Evolutionary conservation across 495 filamentous ascomycete species (phyloP).

Genomic region (Penicillium cinerascens): DNA sequence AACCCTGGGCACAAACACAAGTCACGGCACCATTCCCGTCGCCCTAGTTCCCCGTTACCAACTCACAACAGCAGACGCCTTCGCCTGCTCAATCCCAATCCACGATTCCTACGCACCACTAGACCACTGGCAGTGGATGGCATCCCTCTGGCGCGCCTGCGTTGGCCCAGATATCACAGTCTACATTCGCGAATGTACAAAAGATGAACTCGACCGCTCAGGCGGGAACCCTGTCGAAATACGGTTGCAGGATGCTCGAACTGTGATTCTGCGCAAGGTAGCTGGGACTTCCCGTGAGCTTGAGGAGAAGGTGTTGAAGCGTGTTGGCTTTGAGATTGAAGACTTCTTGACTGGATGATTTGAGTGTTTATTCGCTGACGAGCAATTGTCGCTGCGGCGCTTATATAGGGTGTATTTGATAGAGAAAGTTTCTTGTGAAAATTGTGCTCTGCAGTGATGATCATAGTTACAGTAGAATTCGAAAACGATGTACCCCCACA

Average conservation of each 20-base stretch:
- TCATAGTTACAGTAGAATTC: too few species aligned
- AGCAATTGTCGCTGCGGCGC: too few species aligned
- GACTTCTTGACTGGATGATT: conserved; percentile 61
- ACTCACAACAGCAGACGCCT: conserved; percentile 71
- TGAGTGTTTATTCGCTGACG: too few species aligned
- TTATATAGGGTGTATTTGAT: too few species aligned
- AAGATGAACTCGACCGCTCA: conserved; percentile 43
- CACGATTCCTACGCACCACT: conserved; percentile 72
- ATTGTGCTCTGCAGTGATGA: too few species aligned
- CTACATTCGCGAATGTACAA: conserved; percentile 45
- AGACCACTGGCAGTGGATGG: conserved; percentile 99
- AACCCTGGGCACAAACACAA: conserved; percentile 17
- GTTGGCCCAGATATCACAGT: conserved; percentile 85
- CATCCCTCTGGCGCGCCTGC: conserved; percentile 86
- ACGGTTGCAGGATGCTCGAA: conserved; percentile 47
- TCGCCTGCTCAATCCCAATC: conserved; percentile 68
- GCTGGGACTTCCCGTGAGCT: conserved; percentile 37
- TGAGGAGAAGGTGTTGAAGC: conserved; percentile 63
- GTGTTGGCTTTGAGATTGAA: conserved; percentile 78
- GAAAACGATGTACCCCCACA: too few species aligned
- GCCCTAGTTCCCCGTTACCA: conserved; percentile 73
- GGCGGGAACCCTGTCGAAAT: conserved; percentile 50
- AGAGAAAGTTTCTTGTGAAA: too few species aligned
- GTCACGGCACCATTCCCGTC: conserved; percentile 49
- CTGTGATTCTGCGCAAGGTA: conserved; percentile 56